Evolutionary conservation across 441 rosid genomes (phyloP), one percentile per base, ranked within the genome.

Genomic region (Mallotus japonicus): DNA sequence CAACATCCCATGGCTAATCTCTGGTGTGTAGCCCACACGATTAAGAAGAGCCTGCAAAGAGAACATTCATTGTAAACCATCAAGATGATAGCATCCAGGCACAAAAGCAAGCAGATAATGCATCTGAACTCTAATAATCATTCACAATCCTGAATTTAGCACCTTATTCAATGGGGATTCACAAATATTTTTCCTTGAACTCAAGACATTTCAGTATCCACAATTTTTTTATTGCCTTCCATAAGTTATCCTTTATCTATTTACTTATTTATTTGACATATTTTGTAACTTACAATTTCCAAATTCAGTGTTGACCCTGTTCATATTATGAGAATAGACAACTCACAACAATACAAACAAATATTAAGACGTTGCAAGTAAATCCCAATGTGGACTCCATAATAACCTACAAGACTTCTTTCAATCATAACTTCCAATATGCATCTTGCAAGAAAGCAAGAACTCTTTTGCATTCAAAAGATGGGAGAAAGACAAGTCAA

Each of bases 11-110:
- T 95, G 99, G 79, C 91, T 90, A 77, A 95, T 89, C 80, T 95
- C 95, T 17, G 91, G 88, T 63, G 79, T 83, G 84, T 95, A 95
- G 60, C 98, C 97, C 75, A 90, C 96, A 28, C 96, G 96, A 76
- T 87, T 87, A 51, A 95, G 95, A 77, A 89, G 83, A 49, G 89
- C 85, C 99, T 95, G 87, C 72, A 55, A 70, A 65, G 14, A 47
- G 62, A 50, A 62, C 54, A 51, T 57, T 62, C 62, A 63, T 8
- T n/a, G 55, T 62, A 65, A 55, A 22, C 46, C 15, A 42, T 24
- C 28, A 24, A 42, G 14, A 63, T 40, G 17, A 7, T 15, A 13
- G 44, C 44, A 60, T 68, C 42, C 59, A 32, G 40, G 62, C 34
- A 5, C 22, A 19, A 34, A 74, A 34, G 62, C 62, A 56, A 62